Percentiles rank a stretch among this genome's conserved stretches.
These are phyloP conservation scores for Balansia obtecta DNA, from an alignment of 2,329 filamentous ascomycete genomes.

Conservation along the genomic window DNA sequence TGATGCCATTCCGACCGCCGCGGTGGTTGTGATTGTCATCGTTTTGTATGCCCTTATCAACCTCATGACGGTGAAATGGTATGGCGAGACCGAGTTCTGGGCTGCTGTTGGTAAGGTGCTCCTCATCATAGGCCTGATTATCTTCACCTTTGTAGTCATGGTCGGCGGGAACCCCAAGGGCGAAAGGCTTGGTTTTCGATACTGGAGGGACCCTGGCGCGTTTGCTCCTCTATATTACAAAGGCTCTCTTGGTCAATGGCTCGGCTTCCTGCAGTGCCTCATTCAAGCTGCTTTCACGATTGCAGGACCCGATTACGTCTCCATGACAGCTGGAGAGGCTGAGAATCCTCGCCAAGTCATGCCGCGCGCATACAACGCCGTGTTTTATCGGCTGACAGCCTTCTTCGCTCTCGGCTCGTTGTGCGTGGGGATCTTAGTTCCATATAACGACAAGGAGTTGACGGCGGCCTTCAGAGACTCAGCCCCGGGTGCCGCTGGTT, in stretches of 20 bases:
- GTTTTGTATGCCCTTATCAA: constrained; percentile 46
- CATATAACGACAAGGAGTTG: constrained; percentile 54
- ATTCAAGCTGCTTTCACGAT: constrained; percentile 60
- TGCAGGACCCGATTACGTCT: constrained; percentile 55
- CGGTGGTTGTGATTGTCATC: constrained; percentile 44
- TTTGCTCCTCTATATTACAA: constrained; percentile 54
- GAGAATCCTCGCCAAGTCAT: constrained; percentile 58
- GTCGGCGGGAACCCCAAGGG: constrained; percentile 65
- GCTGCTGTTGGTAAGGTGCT: constrained; percentile 60
- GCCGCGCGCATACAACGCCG: constrained; percentile 63
- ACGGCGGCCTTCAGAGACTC: constrained; percentile 44
- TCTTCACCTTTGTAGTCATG: constrained; percentile 75
- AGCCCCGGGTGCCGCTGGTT: constrained; percentile 55
- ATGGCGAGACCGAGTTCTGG: constrained; percentile 68
- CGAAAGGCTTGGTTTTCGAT: constrained; percentile 60
- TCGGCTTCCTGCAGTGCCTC: constrained; percentile 66
- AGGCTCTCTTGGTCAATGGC: constrained; percentile 56
- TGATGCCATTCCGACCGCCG: constrained; percentile 44
- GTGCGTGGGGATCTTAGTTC: constrained; percentile 57
- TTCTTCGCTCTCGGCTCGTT: constrained; percentile 69
- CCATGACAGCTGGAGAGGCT: constrained; percentile 58
- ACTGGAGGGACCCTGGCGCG: constrained; percentile 54
- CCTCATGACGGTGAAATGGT: constrained; percentile 59
- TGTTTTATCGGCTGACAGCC: constrained; percentile 63
- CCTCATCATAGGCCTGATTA: constrained; percentile 56